These are phyloP conservation scores for Aspergillus mulundensis DNA, from an alignment of 495 filamentous ascomycete species.

Conservation along the genomic window DNA sequence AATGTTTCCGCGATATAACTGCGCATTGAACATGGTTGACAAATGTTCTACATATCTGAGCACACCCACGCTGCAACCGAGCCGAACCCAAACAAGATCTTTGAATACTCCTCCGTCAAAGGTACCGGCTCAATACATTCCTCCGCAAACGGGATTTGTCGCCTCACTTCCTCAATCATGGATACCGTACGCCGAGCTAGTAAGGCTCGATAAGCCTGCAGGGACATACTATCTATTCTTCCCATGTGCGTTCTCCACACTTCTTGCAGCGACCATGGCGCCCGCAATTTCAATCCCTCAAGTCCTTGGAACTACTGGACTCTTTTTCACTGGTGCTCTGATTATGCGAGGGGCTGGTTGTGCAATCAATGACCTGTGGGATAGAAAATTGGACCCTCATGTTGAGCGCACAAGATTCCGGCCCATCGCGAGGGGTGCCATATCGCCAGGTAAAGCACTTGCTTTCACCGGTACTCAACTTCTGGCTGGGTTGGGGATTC, in stretches of 20 bases:
- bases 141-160: conserved; percentile 72
- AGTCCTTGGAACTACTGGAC: conserved; percentile 61
- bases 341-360: conserved; percentile 99
- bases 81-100: no score
- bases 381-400: conserved; percentile 85
- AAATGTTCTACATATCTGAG: no score
- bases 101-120: neutral
- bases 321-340: conserved; percentile 84
- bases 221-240: conserved; percentile 96
- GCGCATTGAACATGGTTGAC: no score
- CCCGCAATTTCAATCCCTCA: conserved; percentile 57
- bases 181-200: conserved; percentile 91
- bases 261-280: conserved; percentile 45
- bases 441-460: conserved; percentile 69
- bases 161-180: conserved; percentile 69
- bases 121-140: conserved; percentile 48
- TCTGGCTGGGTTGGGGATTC: conserved; percentile 71
- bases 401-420: conserved; percentile 84
- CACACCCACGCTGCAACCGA: no score
- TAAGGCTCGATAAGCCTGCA: conserved; percentile 89
- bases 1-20: neutral
- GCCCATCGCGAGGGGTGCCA: conserved; percentile 81
- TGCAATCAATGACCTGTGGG: conserved; percentile 97
- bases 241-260: conserved; percentile 88
- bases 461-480: conserved; percentile 81